Evolutionary conservation across 257 asterid species (phyloP).

Genomic region (Avicennia marina): DNA sequence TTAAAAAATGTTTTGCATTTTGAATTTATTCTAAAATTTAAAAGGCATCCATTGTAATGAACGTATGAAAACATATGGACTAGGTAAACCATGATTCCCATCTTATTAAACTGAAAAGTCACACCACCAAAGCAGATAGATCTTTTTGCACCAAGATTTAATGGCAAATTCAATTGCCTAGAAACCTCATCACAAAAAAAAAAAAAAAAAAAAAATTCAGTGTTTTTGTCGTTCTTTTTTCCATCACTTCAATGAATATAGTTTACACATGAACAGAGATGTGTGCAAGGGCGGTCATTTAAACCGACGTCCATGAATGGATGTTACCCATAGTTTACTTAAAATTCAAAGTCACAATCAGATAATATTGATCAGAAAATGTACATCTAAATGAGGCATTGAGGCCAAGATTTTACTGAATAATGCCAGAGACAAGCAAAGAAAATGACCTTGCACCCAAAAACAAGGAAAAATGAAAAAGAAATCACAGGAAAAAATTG

Average conservation of each 20-base stretch:
- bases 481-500: not conserved
- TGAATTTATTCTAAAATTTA: constrained; percentile 2
- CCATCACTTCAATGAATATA: constrained; percentile 3
- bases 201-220: not conserved
- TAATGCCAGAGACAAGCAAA: not conserved
- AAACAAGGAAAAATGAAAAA: not conserved
- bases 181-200: constrained; percentile 2
- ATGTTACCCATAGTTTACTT: not conserved
- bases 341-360: not conserved
- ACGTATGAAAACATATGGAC: not conserved
- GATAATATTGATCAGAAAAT: not conserved
- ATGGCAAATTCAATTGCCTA: not conserved
- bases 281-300: not conserved
- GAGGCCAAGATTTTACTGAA: not conserved
- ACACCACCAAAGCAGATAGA: not conserved
- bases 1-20: not conserved
- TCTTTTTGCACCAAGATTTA: constrained; percentile 10
- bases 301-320: not conserved
- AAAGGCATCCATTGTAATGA: not conserved
- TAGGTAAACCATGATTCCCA: constrained; percentile 1
- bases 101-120: constrained; percentile 5
- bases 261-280: not conserved
- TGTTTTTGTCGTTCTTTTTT: not conserved
- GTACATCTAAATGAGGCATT: not conserved
- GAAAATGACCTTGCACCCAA: not conserved